phyloP scores from a whole-genome alignment of 1,284 basidiomycete genomes.

The Moesziomyces sp. region DNA sequence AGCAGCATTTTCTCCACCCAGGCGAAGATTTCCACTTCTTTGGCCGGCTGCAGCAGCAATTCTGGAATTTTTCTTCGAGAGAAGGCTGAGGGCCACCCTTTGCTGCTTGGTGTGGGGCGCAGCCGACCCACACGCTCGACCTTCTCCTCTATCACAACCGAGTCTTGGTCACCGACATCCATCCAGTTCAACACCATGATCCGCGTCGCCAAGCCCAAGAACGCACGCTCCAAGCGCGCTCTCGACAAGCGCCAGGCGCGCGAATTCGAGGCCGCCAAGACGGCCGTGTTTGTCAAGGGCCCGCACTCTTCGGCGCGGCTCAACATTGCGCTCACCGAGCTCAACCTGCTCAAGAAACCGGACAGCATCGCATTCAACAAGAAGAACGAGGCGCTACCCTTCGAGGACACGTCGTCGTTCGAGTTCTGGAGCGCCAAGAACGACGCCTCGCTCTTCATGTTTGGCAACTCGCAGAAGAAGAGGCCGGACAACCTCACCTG shows the following conservation, averaged over 20 bases:
- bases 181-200: conserved; percentile 45
- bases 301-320: conserved; percentile 85
- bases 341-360: conserved; percentile 65
- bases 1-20: conserved; percentile 7
- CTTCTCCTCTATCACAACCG: background rate
- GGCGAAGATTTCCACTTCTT: background rate
- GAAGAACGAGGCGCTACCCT: conserved; percentile 91
- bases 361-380: conserved; percentile 91
- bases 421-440: conserved; percentile 96
- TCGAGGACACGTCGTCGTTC: conserved; percentile 81
- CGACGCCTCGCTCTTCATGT: conserved; percentile 89
- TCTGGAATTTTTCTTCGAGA: conserved; percentile 7
- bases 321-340: conserved; percentile 83
- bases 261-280: conserved; percentile 80
- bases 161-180: background rate
- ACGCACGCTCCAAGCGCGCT: conserved; percentile 94
- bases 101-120: background rate
- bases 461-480: conserved; percentile 95
- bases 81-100: too few species aligned
- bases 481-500: conserved; percentile 88
- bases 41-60: background rate
- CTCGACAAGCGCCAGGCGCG: conserved; percentile 87
- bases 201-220: conserved; percentile 80
- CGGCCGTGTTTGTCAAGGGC: conserved; percentile 89
- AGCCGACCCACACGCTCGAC: too few species aligned